phyloP scores from a whole-genome alignment of 352 stramenopile genomes.

The Lagenidium sp. region DNA sequence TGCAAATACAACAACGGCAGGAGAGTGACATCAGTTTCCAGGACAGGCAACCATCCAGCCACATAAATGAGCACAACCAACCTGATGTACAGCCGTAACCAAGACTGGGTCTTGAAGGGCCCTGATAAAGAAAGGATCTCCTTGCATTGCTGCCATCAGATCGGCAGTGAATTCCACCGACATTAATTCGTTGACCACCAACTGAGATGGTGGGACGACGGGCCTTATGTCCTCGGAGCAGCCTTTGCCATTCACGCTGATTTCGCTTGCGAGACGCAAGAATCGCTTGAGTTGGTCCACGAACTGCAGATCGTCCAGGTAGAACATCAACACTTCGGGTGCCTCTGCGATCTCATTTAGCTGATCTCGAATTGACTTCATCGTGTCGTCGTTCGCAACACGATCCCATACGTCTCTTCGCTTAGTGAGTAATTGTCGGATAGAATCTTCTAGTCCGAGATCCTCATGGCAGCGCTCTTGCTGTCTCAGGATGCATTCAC shows the following conservation, averaged over 20 bases:
- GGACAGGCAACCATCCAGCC: too few species aligned
- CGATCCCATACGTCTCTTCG: conserved; percentile 5
- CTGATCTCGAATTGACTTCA: conserved; percentile 20
- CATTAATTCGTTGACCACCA: too few species aligned
- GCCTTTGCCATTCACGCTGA: neutral
- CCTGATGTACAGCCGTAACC: conserved; percentile 57
- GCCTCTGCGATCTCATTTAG: conserved; percentile 60
- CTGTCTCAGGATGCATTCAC: neutral
- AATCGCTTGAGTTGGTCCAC: conserved; percentile 22
- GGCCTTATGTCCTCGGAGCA: neutral
- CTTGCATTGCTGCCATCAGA: conserved; percentile 51
- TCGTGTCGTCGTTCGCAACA: conserved; percentile 7
- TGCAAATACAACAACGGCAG: conserved; percentile 12
- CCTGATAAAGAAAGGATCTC: conserved; percentile 44
- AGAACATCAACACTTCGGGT: conserved; percentile 57
- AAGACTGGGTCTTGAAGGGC: conserved; percentile 38
- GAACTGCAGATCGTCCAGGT: conserved; percentile 41
- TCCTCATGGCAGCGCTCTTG: too few species aligned
- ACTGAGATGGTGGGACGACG: too few species aligned
- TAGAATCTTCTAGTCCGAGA: conserved; percentile 24
- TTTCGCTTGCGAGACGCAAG: conserved; percentile 12
- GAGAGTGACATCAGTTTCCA: too few species aligned
- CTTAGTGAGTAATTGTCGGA: conserved; percentile 15
- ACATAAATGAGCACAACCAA: conserved; percentile 14
- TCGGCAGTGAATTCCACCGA: conserved; percentile 33